Evolutionary conservation across 2,329 filamentous ascomycete species (phyloP).

Genomic region (Colletotrichum australisinense): DNA sequence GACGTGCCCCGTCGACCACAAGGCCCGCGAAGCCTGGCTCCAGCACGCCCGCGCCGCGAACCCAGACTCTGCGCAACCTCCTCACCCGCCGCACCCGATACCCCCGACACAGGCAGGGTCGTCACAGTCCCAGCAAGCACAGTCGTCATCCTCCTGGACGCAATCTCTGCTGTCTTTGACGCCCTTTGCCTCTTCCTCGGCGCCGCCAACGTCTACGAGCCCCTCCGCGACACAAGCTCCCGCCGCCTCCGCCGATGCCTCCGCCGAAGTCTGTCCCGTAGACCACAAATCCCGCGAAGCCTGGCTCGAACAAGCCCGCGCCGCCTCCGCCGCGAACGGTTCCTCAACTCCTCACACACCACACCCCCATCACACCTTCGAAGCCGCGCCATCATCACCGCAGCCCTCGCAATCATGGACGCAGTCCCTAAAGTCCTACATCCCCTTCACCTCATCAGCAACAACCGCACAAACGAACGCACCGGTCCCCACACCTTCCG

Average conservation of each 20-base stretch:
- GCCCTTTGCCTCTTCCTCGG: constrained; percentile 49
- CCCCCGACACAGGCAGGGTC: constrained; percentile 37
- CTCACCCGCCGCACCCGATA: constrained; percentile 40
- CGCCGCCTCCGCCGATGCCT: constrained; percentile 36
- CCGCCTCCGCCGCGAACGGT: constrained; percentile 55
- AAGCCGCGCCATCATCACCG: constrained; percentile 2
- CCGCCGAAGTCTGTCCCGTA: constrained; percentile 77
- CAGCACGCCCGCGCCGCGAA: constrained; percentile 70
- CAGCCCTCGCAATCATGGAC: constrained; percentile 54
- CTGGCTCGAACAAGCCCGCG: constrained; percentile 80
- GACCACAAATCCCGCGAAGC: constrained; percentile 89
- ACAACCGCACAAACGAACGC: constrained; percentile 30
- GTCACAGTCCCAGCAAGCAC: constrained; percentile 18
- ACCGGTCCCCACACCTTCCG: constrained; percentile 26
- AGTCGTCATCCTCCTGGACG: constrained; percentile 55
- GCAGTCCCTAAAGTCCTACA: constrained; percentile 53
- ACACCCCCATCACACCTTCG: constrained; percentile 22
- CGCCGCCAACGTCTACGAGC: background rate
- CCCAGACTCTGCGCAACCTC: constrained; percentile 46
- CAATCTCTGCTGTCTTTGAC: constrained; percentile 55
- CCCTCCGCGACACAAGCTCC: constrained; percentile 30
- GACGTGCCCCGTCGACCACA: constrained; percentile 48
- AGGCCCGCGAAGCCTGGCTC: constrained; percentile 89
- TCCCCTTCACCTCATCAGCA: constrained; percentile 52
- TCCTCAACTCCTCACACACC: constrained; percentile 42